Percentiles rank a stretch among this genome's conserved stretches.
Conservation (phyloP, 2,329 filamentous ascomycete species). For the Chrysoporthe deuterocubensis region DNA sequence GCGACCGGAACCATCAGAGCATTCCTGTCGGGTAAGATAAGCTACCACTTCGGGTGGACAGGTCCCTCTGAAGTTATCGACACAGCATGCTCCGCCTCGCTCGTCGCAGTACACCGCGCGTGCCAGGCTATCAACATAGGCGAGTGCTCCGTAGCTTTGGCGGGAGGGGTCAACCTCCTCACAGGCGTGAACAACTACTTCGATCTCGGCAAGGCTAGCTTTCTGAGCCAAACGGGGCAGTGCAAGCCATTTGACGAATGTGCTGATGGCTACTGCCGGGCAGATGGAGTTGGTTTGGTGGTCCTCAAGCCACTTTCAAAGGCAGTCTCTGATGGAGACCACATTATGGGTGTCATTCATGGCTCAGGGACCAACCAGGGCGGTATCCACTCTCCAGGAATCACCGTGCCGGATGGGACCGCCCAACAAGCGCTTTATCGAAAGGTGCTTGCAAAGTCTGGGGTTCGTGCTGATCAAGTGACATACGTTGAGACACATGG, state of each 20-base stretch:
- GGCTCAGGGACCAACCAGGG: slow-evolving; percentile 42
- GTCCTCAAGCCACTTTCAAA: slow-evolving; percentile 54
- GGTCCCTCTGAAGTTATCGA: slow-evolving; percentile 46
- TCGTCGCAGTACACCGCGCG: slow-evolving; percentile 39
- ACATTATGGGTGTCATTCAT: slow-evolving; percentile 48
- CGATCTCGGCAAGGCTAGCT: slow-evolving; percentile 41
- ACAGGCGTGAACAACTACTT: slow-evolving; percentile 35
- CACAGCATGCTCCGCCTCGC: slow-evolving; percentile 44
- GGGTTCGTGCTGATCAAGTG: slow-evolving; percentile 34
- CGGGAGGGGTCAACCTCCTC: slow-evolving; percentile 45
- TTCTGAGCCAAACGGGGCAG: slow-evolving; percentile 47
- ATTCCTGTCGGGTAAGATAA: slow-evolving; percentile 37
- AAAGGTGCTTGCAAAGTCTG: slow-evolving; percentile 32
- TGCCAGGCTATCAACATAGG: slow-evolving; percentile 33
- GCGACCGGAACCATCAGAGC: too few relatives aligned
- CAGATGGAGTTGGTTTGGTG: slow-evolving; percentile 52
- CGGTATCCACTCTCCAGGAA: slow-evolving; percentile 32
- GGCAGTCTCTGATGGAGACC: slow-evolving; percentile 56
- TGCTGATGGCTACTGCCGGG: slow-evolving; percentile 59
- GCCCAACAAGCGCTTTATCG: slow-evolving; percentile 34
- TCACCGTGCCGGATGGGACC: slow-evolving; percentile 33
- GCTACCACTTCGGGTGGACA: slow-evolving; percentile 46
- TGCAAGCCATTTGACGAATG: slow-evolving; percentile 54
- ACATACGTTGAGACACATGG: slow-evolving; percentile 42
- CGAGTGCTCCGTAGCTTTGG: slow-evolving; percentile 40